Conservation (phyloP, 139 green algal genomes). For the Astrephomene gubernaculifera region DNA sequence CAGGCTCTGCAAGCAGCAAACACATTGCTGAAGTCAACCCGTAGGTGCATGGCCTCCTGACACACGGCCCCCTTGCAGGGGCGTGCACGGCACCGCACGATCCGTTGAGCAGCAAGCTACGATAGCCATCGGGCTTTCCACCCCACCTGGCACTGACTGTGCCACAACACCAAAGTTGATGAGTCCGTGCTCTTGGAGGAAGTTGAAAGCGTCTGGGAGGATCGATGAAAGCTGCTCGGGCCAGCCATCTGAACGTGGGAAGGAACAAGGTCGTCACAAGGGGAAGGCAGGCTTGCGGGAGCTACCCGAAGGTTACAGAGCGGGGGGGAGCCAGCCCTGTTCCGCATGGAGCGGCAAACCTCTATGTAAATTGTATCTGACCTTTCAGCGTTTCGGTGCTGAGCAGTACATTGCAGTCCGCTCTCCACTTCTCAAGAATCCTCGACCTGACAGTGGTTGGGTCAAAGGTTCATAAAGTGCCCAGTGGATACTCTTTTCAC, state of each 20-base stretch:
- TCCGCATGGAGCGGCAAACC: not conserved
- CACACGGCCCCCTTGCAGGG: too few relatives aligned
- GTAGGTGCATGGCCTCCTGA: too few relatives aligned
- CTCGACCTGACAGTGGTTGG: not conserved
- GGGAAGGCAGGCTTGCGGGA: not conserved
- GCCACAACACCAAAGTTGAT: conserved; percentile 80
- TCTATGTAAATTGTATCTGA: not conserved
- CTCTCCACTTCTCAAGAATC: conserved; percentile 11
- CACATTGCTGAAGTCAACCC: too few relatives aligned
- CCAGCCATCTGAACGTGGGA: conserved; percentile 26
- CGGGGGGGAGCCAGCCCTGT: not conserved
- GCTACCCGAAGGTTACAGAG: not conserved
- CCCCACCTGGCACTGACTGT: conserved; percentile 1
- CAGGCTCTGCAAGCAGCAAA: not conserved
- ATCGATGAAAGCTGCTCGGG: conserved; percentile 24
- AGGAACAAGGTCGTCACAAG: too few relatives aligned
- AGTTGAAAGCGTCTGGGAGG: conserved; percentile 58
- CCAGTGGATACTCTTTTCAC: too few relatives aligned
- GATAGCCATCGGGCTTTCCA: too few relatives aligned
- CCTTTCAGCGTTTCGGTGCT: not conserved
- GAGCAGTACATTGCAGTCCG: not conserved
- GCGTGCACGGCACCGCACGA: not conserved
- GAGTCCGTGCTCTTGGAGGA: conserved; percentile 72
- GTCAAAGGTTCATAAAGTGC: too few relatives aligned
- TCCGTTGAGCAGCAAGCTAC: too few relatives aligned